These are phyloP conservation scores for Aspergillus arachidicola DNA, from an alignment of 2,329 filamentous ascomycete species.

Conservation along the genomic window DNA sequence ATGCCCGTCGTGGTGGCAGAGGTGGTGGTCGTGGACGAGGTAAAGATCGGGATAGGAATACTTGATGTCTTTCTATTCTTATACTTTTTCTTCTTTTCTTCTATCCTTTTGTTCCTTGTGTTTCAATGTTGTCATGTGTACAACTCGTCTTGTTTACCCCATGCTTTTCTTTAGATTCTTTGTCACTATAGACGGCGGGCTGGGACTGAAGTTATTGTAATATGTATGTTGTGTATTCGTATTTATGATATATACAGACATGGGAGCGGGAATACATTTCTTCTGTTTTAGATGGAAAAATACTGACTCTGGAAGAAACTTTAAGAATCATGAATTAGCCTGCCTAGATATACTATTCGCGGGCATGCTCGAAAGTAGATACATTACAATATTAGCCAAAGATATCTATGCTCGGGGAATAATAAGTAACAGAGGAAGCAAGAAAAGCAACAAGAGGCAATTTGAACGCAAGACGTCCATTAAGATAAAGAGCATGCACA, in stretches of 20 bases:
- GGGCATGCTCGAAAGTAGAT: not conserved
- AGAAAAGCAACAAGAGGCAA: not conserved
- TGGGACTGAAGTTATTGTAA: not conserved
- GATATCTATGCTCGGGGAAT: conserved; percentile 6
- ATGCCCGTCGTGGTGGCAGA: conserved; percentile 28
- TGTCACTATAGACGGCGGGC: not conserved
- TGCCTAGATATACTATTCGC: not conserved
- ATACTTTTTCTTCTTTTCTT: not conserved
- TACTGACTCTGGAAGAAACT: not conserved
- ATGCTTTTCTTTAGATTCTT: not conserved
- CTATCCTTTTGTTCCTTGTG: not conserved
- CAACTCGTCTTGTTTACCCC: not conserved
- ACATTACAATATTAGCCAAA: conserved; percentile 7
- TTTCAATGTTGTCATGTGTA: not conserved
- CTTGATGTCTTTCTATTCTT: not conserved
- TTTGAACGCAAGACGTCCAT: not conserved
- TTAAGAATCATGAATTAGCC: not conserved
- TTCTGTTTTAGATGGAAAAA: not conserved
- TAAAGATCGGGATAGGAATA: conserved; percentile 17
- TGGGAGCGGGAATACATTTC: not conserved
- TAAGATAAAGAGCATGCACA: not conserved
- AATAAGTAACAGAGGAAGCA: not conserved
- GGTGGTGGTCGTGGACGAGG: conserved; percentile 20
- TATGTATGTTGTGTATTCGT: not conserved
- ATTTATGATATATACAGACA: not conserved